Conservation (phyloP, 2,329 filamentous ascomycete genomes). For the Thelonectria rubi region DNA sequence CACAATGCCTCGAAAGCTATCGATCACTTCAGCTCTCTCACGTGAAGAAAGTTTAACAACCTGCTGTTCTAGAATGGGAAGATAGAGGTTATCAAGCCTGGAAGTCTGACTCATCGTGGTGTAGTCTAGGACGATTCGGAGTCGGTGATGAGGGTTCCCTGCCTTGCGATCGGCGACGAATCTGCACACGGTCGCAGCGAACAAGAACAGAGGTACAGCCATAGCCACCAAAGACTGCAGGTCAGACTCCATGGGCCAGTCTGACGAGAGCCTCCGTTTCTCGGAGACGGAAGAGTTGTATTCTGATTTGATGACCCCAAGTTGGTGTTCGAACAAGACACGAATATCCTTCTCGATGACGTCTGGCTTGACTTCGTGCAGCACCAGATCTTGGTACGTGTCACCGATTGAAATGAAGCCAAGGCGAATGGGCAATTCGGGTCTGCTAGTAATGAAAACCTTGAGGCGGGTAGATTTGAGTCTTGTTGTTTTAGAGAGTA, state of each 20-base stretch:
- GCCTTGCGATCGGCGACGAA: conserved; percentile 39
- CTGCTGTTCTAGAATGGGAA: not conserved
- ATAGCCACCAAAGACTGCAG: conserved; percentile 34
- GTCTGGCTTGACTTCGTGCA: conserved; percentile 48
- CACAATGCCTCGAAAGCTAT: conserved; percentile 42
- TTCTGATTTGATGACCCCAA: conserved; percentile 42
- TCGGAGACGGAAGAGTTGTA: conserved; percentile 30
- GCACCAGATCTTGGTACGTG: conserved; percentile 35
- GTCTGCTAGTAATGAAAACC: conserved; percentile 51
- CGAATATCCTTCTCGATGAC: conserved; percentile 50
- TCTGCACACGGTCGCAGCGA: conserved; percentile 46
- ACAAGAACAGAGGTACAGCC: conserved; percentile 49
- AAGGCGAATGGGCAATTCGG: conserved; percentile 50
- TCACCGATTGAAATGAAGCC: conserved; percentile 46
- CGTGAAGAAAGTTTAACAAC: not conserved
- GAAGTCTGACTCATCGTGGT: not conserved
- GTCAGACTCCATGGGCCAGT: conserved; percentile 11
- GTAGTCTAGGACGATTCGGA: conserved; percentile 37
- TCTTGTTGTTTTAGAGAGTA: not conserved
- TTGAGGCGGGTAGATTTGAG: conserved; percentile 35
- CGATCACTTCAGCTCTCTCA: not conserved
- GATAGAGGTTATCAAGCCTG: not conserved
- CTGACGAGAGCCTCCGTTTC: not conserved
- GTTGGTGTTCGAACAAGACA: conserved; percentile 45
- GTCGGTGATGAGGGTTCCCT: conserved; percentile 36